Conservation (phyloP, 139 green algal species). For the Mesotaenium endlicherianum region DNA sequence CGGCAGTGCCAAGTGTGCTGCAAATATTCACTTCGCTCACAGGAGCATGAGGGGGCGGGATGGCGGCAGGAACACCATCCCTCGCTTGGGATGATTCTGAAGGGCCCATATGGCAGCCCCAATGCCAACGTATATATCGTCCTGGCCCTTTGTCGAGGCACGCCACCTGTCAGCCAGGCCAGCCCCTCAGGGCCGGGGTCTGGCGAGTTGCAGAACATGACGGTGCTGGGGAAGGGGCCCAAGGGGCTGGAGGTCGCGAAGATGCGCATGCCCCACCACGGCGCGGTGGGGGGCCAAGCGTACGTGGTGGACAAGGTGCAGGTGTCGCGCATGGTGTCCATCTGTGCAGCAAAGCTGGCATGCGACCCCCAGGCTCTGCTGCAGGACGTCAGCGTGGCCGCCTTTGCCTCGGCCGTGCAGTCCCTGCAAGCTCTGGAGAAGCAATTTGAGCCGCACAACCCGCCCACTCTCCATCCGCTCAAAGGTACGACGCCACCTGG, state of each 20-base stretch:
- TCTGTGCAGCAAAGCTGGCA: slow-evolving; percentile 66
- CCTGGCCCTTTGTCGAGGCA: too few relatives aligned
- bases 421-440: slow-evolving; percentile 40
- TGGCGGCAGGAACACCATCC: too few relatives aligned
- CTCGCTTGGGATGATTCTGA: too few relatives aligned
- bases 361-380: slow-evolving; percentile 57
- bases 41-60: too few relatives aligned
- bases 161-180: too few relatives aligned
- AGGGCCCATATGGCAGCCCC: too few relatives aligned
- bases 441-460: slow-evolving; percentile 26
- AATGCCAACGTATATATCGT: too few relatives aligned
- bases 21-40: too few relatives aligned
- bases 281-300: slow-evolving; percentile 54
- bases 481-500: too few relatives aligned
- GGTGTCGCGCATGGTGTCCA: slow-evolving; percentile 53
- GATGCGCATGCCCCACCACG: slow-evolving; percentile 63
- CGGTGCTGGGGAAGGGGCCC: not conserved
- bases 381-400: not conserved
- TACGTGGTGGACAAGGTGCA: slow-evolving; percentile 63
- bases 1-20: too few relatives aligned
- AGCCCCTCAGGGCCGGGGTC: not conserved
- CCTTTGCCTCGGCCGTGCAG: slow-evolving; percentile 18
- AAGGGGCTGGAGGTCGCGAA: slow-evolving; percentile 23
- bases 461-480: slow-evolving; percentile 17
- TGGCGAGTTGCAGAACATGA: slow-evolving; percentile 3